Conservation (phyloP, 257 asterid species). For the Handroanthus guayacan region DNA sequence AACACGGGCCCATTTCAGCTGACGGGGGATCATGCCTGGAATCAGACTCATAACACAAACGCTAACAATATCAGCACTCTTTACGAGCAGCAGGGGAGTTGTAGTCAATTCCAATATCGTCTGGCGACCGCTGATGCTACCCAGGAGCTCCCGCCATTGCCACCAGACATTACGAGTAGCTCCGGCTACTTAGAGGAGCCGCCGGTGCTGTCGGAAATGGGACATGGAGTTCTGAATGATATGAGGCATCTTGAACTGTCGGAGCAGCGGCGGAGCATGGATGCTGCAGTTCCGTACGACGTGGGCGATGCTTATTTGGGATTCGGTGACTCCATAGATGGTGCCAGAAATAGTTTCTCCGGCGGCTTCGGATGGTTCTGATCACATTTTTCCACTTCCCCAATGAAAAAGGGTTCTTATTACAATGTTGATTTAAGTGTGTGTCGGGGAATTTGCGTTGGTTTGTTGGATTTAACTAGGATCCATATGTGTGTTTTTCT, state of each 20-base stretch:
- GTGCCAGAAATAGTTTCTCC: conserved; percentile 54
- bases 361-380: conserved; percentile 70
- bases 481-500: conserved; percentile 41
- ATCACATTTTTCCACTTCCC: background rate
- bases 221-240: conserved; percentile 69
- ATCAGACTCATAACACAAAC: conserved; percentile 17
- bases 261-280: conserved; percentile 51
- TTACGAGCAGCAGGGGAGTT: conserved; percentile 23
- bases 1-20: conserved; percentile 37
- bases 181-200: conserved; percentile 61
- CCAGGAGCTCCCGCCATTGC: conserved; percentile 79
- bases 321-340: conserved; percentile 25
- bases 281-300: conserved; percentile 36
- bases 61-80: background rate
- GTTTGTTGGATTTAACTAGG: conserved; percentile 34
- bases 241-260: conserved; percentile 72
- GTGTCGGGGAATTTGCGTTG: conserved; percentile 44
- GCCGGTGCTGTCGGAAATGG: conserved; percentile 74
- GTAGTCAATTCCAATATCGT: background rate
- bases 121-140: conserved; percentile 1
- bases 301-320: conserved; percentile 36
- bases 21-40: conserved; percentile 43
- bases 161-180: conserved; percentile 84
- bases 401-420: background rate
- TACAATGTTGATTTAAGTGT: background rate